Evolutionary conservation across 1,284 basidiomycete genomes (phyloP).

Genomic region (Stereum hirsutum): DNA sequence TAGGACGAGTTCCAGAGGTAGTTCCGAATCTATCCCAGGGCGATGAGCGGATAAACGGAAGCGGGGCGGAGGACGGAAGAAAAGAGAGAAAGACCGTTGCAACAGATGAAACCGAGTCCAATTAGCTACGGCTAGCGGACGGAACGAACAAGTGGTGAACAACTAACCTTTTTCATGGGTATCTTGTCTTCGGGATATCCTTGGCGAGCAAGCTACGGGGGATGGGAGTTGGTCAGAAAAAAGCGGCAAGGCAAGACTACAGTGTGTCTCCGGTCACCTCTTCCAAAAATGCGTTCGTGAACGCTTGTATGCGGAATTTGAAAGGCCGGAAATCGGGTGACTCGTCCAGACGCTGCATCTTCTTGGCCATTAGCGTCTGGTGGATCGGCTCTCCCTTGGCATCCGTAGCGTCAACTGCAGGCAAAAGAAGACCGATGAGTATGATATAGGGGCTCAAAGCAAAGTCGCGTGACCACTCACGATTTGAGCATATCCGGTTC

Average conservation of each 20-base stretch:
- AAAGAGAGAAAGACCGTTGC: too few species aligned
- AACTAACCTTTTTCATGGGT: slow-evolving; percentile 76
- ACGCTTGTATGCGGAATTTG: slow-evolving; percentile 98
- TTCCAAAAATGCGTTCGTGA: slow-evolving; percentile 94
- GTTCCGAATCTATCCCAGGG: slow-evolving; percentile 92
- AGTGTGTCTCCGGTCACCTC: slow-evolving; percentile 71
- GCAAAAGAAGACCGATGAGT: background rate
- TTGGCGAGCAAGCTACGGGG: slow-evolving; percentile 57
- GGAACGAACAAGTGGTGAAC: background rate
- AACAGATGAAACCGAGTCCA: too few species aligned
- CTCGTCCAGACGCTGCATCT: slow-evolving; percentile 95
- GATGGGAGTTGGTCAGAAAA: slow-evolving; percentile 7
- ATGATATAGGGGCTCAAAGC: background rate
- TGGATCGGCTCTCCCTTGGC: slow-evolving; percentile 95
- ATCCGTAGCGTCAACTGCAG: slow-evolving; percentile 84
- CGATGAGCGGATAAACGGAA: too few species aligned
- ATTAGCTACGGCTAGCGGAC: too few species aligned
- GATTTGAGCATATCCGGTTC: slow-evolving; percentile 83
- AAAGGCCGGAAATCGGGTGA: slow-evolving; percentile 96
- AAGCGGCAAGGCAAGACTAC: slow-evolving; percentile 5
- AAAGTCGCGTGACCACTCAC: slow-evolving; percentile 39
- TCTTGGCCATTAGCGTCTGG: slow-evolving; percentile 97
- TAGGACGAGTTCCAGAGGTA: slow-evolving; percentile 93
- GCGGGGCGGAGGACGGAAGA: too few species aligned
- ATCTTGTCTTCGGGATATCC: slow-evolving; percentile 82